Conservation (phyloP, 2,329 filamentous ascomycete genomes). For the Geosmithia putterillii region DNA sequence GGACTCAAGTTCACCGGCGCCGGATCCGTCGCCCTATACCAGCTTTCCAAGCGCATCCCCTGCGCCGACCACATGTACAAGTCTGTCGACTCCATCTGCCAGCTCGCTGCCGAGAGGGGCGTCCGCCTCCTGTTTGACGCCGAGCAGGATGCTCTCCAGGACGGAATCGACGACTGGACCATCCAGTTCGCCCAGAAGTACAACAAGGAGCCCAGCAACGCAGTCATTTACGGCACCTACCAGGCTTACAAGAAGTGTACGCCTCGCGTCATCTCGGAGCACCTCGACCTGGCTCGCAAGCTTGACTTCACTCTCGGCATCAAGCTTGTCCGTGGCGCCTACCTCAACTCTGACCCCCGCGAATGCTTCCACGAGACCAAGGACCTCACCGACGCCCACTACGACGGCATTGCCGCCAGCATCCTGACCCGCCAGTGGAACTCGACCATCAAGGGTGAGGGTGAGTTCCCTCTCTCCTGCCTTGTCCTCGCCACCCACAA, state of each 20-base stretch:
- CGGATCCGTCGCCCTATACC: conserved; percentile 57
- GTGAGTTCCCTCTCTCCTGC: conserved; percentile 42
- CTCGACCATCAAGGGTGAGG: conserved; percentile 18
- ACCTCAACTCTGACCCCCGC: conserved; percentile 57
- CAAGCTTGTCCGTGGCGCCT: conserved; percentile 67
- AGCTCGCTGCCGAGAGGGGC: conserved; percentile 54
- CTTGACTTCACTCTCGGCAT: conserved; percentile 57
- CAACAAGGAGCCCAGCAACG: conserved; percentile 51
- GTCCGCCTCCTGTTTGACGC: conserved; percentile 75
- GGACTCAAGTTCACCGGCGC: conserved; percentile 74
- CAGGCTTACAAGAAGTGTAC: conserved; percentile 63
- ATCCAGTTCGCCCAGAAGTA: conserved; percentile 65
- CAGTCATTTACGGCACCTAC: conserved; percentile 71
- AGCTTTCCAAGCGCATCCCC: conserved; percentile 48
- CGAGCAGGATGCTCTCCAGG: conserved; percentile 69
- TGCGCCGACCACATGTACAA: conserved; percentile 52
- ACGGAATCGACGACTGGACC: conserved; percentile 72
- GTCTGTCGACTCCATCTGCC: conserved; percentile 65
- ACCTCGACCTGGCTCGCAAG: conserved; percentile 45
- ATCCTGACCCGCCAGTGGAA: conserved; percentile 46
- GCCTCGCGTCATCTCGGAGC: conserved; percentile 40
- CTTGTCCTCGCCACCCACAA: conserved; percentile 80
- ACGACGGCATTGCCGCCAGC: conserved; percentile 57
- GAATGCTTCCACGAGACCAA: conserved; percentile 62
- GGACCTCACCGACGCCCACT: conserved; percentile 56